Base-by-base conservation (phyloP, 805 yeast species). In the Dipodascus albidus region DNA sequence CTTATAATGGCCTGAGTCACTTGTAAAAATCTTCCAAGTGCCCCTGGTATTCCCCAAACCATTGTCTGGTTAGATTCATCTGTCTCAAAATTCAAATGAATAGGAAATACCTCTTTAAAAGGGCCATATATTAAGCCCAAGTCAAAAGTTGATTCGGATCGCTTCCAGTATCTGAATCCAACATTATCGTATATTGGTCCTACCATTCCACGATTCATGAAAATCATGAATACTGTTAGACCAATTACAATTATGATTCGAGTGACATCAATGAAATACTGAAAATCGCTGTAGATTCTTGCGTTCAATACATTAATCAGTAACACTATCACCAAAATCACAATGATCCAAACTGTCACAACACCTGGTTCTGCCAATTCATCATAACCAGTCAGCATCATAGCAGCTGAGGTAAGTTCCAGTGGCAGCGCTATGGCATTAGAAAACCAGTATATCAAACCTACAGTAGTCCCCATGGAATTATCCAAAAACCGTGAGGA, bases 381-480 rank as follows among this genome's bases (percentile, higher is more conserved):
- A 1, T 80, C 76, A 63, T 81, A 88, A 62, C 81, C 87, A 48
- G 85, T 77, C 48, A 87, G 68, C 81, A 87, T 78, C 27, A 87
- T 81, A 0, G 87, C 80, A 19, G 87, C 84, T 0, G 95, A 95
- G 11, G 87, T 84, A 2, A 87, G 75, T 62, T 87, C 95, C 0
- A 90, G 80, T 0, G 95, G 89, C 55, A 86, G 69, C 0, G 88
- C 87, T 50, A 85, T 69, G 15, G 84, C 75, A 64, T 83, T 85
- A 53, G 87, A 80, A 17, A 83, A 63, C 79, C 87, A 86, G 64
- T 87, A 87, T 27, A 80, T 72, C 71, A 88, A 77, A 1, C 91
- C 90, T 62, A 80, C 54, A 67, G 83, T 79, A 64, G 80, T 77
- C 1, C 85, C 83, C 35, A 82, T 66, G 3, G 86, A 76, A 48